Base-by-base conservation (phyloP, 148 eudicot genomes). In the Hydrangea macrophylla region DNA sequence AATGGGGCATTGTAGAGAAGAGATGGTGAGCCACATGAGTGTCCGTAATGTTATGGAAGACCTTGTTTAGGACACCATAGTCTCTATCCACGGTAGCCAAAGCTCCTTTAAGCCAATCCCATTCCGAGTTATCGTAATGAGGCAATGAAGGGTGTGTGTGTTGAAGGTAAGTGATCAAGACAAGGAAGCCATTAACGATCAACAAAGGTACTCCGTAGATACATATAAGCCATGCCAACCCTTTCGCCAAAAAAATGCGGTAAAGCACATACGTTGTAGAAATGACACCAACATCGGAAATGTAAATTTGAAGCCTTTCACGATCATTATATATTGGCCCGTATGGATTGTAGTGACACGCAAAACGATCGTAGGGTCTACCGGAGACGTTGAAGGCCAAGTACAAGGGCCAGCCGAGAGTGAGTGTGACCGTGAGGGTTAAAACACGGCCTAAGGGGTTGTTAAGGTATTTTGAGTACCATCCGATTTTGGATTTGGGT, bases 101-200 rank as follows among this genome's bases (percentile, higher is more conserved):
- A 28, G 86, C 89, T 51, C 89, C 88, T 70, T 72, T 80, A 22
- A 85, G 77, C 89, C 89, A 85, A 24, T 85, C 84, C 86, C 88
- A 82, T 61, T 85, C 86, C 0, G 86, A 79, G 0, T 85, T 76
- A 56, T 84, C 81, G 5, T 82, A 85, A 57, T 82, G 86, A 5
- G 89, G 89, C 64, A 85, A 57, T 0, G 84, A 55, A 0, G 84
- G 86, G 71, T 85, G 86, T 0, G 89, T 82, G 74, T 85, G 89
- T 64, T 85, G 84, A 64, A 82, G 66, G 67, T 70, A 85, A 1
- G 89, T 85, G 68, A 85, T 85, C 71, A 72, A 8, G 1, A 85
- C 89, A 18, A 85, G 78, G 58, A 82, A 85, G 2, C 74, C 80
- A n/a, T 82, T 85, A 1, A 75, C 80, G 0, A 85, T 64, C 18